phyloP scores from a whole-genome alignment of 2,329 filamentous ascomycete species.

The Xylariaceae sp. region DNA sequence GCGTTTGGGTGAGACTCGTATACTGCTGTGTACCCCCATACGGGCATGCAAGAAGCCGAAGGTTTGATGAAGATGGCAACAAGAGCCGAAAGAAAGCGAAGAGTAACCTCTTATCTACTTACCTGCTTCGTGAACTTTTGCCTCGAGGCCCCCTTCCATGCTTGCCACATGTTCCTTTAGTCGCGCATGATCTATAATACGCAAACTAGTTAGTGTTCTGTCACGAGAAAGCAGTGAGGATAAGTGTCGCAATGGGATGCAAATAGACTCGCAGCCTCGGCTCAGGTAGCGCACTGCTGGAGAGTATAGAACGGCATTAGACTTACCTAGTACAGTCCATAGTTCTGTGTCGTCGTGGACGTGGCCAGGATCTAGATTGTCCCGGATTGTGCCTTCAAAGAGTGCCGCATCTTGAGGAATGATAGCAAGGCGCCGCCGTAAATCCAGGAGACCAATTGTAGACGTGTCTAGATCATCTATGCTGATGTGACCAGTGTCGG shows the following conservation, averaged over 20 bases:
- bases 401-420: slow-evolving; percentile 97
- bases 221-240: slow-evolving; percentile 26
- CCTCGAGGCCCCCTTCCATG: slow-evolving; percentile 91
- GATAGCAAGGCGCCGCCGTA: slow-evolving; percentile 88
- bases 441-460: slow-evolving; percentile 85
- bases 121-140: slow-evolving; percentile 93
- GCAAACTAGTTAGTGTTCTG: slow-evolving; percentile 47
- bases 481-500: slow-evolving; percentile 79
- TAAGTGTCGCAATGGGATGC: neutral
- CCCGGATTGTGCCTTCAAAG: slow-evolving; percentile 90
- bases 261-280: slow-evolving; percentile 4
- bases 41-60: slow-evolving; percentile 38
- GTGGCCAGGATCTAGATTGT: slow-evolving; percentile 94
- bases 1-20: slow-evolving; percentile 22
- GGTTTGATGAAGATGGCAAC: slow-evolving; percentile 39
- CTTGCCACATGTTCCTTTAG: slow-evolving; percentile 86
- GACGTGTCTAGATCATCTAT: slow-evolving; percentile 92
- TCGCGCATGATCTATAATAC: slow-evolving; percentile 79
- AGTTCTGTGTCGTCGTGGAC: slow-evolving; percentile 96
- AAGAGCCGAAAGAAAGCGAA: slow-evolving; percentile 41
- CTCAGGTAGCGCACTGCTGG: slow-evolving; percentile 27
- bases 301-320: slow-evolving; percentile 32
- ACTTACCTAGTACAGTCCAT: slow-evolving; percentile 91
- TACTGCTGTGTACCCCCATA: slow-evolving; percentile 30
- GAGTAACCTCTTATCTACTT: slow-evolving; percentile 49